These are phyloP conservation scores for Lentithecium fluviatile DNA, from an alignment of 495 filamentous ascomycete genomes.

Conservation along the genomic window DNA sequence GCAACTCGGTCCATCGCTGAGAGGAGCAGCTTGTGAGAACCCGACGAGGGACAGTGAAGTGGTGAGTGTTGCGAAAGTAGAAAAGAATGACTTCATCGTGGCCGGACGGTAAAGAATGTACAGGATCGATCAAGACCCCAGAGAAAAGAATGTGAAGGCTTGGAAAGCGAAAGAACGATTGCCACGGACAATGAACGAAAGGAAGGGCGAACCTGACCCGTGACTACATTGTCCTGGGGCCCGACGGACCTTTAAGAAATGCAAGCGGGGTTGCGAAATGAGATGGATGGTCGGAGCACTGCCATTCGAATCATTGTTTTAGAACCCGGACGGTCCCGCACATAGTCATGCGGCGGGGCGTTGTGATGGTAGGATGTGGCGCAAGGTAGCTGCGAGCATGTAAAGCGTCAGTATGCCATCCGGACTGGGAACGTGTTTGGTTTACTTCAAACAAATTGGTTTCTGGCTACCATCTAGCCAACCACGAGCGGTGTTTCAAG, in stretches of 20 bases:
- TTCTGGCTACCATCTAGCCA: neutral
- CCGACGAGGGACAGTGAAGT: constrained; percentile 1
- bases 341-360: too few species aligned
- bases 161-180: neutral
- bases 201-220: constrained; percentile 4
- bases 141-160: constrained; percentile 11
- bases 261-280: neutral
- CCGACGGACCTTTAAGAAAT: constrained; percentile 6
- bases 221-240: neutral
- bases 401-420: too few species aligned
- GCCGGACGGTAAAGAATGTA: constrained; percentile 17
- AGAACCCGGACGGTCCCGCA: too few species aligned
- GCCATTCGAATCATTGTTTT: too few species aligned
- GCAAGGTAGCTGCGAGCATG: too few species aligned
- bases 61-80: constrained; percentile 3
- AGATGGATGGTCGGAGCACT: too few species aligned
- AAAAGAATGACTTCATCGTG: constrained; percentile 18
- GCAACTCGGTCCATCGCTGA: constrained; percentile 9
- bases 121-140: constrained; percentile 3
- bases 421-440: neutral
- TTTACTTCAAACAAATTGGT: neutral
- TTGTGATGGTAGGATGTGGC: too few species aligned
- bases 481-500: neutral
- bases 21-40: neutral
- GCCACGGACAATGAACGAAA: constrained; percentile 6